A percentile compares a stretch with the other conserved stretches of the same genome.
Evolutionary conservation across 2,329 filamentous ascomycete species (phyloP).

Genomic region (Kalaharituber pfeilii): DNA sequence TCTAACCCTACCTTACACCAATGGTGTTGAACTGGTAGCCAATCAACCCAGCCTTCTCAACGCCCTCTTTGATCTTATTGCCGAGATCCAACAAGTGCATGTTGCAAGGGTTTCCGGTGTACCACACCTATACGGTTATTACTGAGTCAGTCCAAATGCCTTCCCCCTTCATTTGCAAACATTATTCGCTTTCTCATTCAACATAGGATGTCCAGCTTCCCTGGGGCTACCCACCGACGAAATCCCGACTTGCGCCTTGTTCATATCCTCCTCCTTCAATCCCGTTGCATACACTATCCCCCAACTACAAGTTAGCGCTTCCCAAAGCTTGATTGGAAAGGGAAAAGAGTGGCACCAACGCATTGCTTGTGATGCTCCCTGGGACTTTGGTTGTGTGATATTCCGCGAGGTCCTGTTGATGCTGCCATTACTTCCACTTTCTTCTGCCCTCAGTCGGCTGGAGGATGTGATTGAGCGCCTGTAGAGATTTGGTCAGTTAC

Average conservation of each 20-base stretch:
- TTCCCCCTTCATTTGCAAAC: constrained; percentile 14
- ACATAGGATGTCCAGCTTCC: background rate
- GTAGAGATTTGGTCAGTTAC: too few species aligned
- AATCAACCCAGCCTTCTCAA: constrained; percentile 59
- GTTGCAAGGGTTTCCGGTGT: constrained; percentile 95
- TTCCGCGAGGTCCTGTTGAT: constrained; percentile 67
- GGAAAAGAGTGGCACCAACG: constrained; percentile 21
- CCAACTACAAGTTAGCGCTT: background rate
- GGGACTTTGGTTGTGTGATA: constrained; percentile 94
- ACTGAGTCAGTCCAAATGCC: constrained; percentile 1
- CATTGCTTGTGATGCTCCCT: constrained; percentile 98
- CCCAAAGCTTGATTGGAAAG: background rate
- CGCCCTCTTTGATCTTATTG: constrained; percentile 54
- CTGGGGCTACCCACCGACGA: constrained; percentile 40
- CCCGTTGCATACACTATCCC: constrained; percentile 66
- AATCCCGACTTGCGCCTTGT: constrained; percentile 94
- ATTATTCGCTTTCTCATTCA: background rate
- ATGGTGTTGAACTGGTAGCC: constrained; percentile 99
- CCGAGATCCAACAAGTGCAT: constrained; percentile 94
- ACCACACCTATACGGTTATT: constrained; percentile 67
- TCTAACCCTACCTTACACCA: constrained; percentile 50
- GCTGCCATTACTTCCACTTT: background rate
- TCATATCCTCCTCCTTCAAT: constrained; percentile 68
- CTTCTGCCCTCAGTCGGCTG: background rate
- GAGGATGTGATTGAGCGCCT: background rate